A percentile compares a stretch with the other conserved stretches of the same genome.
phyloP scores from a whole-genome alignment of 306 rosid genomes.

The Lathyrus oleraceus region DNA sequence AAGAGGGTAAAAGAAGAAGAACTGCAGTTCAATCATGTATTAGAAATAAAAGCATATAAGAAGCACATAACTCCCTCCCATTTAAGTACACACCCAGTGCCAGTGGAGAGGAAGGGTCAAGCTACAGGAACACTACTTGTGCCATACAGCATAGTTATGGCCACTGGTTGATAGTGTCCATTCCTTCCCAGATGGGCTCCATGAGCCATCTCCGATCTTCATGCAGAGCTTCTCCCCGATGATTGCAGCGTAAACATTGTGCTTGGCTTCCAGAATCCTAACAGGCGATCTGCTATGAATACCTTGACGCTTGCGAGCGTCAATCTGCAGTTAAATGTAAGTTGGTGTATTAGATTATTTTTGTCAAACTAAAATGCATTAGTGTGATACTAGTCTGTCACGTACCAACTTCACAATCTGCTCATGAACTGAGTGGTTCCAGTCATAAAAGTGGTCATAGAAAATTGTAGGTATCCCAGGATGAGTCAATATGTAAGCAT shows the following conservation, averaged over 20 bases:
- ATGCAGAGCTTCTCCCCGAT: slow-evolving; percentile 76
- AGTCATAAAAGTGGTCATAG: slow-evolving; percentile 85
- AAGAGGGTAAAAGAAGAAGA: neutral
- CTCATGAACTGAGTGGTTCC: slow-evolving; percentile 59
- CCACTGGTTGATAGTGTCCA: slow-evolving; percentile 78
- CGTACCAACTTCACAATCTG: slow-evolving; percentile 86
- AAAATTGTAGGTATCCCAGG: slow-evolving; percentile 92
- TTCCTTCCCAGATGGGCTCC: slow-evolving; percentile 80
- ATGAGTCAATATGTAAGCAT: slow-evolving; percentile 86
- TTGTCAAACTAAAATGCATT: neutral
- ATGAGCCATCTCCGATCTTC: slow-evolving; percentile 87
- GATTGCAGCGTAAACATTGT: slow-evolving; percentile 79
- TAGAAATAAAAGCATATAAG: neutral
- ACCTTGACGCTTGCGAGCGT: slow-evolving; percentile 70
- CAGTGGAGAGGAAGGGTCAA: neutral
- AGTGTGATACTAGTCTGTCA: neutral
- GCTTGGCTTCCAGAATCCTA: slow-evolving; percentile 75
- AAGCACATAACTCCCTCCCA: neutral
- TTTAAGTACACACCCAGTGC: slow-evolving; percentile 11
- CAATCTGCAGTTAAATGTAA: slow-evolving; percentile 57
- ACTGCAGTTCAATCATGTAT: slow-evolving; percentile 10
- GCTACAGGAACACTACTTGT: slow-evolving; percentile 42
- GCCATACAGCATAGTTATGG: slow-evolving; percentile 85
- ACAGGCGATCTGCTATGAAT: slow-evolving; percentile 74
- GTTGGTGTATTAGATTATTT: slow-evolving; percentile 7